Evolutionary conservation across 805 yeast genomes (phyloP).

Genomic region (Candida ulmi): DNA sequence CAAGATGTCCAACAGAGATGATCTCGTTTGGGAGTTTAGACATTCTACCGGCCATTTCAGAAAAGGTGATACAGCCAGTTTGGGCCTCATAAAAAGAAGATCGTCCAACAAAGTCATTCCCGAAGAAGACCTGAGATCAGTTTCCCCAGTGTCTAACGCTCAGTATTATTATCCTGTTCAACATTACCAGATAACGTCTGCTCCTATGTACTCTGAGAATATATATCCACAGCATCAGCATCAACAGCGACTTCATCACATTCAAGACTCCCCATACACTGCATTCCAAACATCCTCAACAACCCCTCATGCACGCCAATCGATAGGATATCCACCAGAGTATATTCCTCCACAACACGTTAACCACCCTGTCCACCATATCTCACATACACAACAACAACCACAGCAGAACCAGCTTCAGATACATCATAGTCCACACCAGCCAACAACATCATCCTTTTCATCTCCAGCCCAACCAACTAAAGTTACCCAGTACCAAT

Average conservation of each 20-base stretch:
- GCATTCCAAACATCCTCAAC: neutral
- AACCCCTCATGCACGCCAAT: neutral
- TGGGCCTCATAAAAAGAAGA: slow-evolving; percentile 65
- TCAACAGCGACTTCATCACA: slow-evolving; percentile 5
- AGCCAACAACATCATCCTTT: neutral
- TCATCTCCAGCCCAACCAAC: neutral
- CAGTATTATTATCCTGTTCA: slow-evolving; percentile 7
- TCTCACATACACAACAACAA: slow-evolving; percentile 6
- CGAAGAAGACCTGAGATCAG: slow-evolving; percentile 14
- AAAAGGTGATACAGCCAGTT: slow-evolving; percentile 63
- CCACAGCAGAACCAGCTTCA: slow-evolving; percentile 10
- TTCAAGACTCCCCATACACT: neutral
- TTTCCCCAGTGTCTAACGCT: slow-evolving; percentile 1
- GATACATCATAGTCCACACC: slow-evolving; percentile 9
- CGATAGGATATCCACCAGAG: neutral
- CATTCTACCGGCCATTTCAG: slow-evolving; percentile 69
- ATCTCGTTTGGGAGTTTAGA: slow-evolving; percentile 66
- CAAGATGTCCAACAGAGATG: slow-evolving; percentile 11
- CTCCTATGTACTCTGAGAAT: neutral
- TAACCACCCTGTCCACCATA: neutral
- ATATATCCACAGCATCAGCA: slow-evolving; percentile 1
- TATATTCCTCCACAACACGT: neutral
- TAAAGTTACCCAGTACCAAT: neutral
- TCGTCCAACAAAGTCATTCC: slow-evolving; percentile 16
- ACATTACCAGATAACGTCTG: neutral